Conservation (phyloP, 441 rosid species). For the Aleurites moluccanus region DNA sequence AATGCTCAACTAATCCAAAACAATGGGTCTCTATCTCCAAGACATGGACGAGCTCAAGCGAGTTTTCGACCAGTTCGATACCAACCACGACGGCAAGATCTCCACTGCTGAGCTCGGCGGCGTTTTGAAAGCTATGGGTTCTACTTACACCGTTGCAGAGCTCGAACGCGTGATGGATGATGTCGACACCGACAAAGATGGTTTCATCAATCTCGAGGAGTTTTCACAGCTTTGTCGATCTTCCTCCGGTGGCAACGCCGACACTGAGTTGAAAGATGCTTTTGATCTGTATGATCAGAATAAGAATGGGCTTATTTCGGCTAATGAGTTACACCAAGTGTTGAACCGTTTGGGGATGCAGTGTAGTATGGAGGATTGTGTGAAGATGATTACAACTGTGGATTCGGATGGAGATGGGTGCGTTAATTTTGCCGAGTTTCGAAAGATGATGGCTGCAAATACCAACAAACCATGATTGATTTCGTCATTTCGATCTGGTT, state of each 20-base stretch:
- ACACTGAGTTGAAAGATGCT: constrained; percentile 45
- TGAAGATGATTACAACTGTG: constrained; percentile 50
- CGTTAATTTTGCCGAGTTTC: constrained; percentile 57
- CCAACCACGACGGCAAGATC: constrained; percentile 59
- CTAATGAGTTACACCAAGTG: constrained; percentile 53
- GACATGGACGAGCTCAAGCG: constrained; percentile 47
- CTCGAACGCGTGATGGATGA: constrained; percentile 41
- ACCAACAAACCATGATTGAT: background rate
- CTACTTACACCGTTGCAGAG: constrained; percentile 43
- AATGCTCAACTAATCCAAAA: background rate
- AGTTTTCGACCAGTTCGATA: constrained; percentile 66
- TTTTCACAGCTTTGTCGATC: constrained; percentile 32
- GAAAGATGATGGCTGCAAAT: constrained; percentile 46
- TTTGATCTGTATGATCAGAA: constrained; percentile 63
- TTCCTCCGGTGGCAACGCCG: constrained; percentile 16
- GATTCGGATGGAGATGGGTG: constrained; percentile 64
- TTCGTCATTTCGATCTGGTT: too few relatives aligned
- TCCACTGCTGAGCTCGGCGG: constrained; percentile 44
- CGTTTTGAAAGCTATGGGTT: constrained; percentile 48
- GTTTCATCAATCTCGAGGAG: constrained; percentile 50
- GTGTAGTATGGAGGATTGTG: constrained; percentile 50
- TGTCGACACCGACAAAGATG: constrained; percentile 54
- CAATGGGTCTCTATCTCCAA: constrained; percentile 6
- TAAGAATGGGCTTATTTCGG: constrained; percentile 54
- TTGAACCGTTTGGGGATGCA: constrained; percentile 50